phyloP scores from a whole-genome alignment of 2,329 filamentous ascomycete species.

The Sporothrix pseudoabietina region DNA sequence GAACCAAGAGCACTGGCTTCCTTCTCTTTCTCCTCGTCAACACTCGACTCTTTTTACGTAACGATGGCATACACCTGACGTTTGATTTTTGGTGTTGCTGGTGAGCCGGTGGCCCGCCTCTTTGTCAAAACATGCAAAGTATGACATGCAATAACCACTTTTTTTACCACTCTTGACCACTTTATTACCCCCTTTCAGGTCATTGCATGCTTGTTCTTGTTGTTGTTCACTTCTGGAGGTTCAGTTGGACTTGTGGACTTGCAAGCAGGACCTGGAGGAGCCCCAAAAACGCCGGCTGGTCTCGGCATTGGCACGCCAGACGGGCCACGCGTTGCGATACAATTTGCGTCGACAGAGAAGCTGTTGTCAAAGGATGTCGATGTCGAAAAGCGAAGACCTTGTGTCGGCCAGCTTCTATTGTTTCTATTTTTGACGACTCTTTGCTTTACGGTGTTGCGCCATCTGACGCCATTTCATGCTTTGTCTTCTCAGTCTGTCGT shows the following conservation, averaged over 20 bases:
- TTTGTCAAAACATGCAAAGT: constrained; percentile 27
- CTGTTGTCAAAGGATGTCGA: background rate
- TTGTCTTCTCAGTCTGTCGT: background rate
- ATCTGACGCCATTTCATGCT: constrained; percentile 28
- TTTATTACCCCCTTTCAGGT: background rate
- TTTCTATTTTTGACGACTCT: background rate
- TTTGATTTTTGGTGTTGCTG: background rate
- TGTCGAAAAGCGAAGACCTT: background rate
- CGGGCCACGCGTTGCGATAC: constrained; percentile 21
- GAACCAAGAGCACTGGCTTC: background rate
- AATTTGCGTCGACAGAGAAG: background rate
- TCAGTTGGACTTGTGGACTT: background rate
- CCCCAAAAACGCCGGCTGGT: background rate
- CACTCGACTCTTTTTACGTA: constrained; percentile 20
- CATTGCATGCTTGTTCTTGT: background rate
- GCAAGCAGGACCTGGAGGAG: no score
- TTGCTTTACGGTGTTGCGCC: constrained; percentile 11
- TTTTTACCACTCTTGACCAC: background rate
- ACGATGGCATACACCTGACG: constrained; percentile 23
- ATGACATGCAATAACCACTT: constrained; percentile 25
- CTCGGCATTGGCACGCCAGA: constrained; percentile 25
- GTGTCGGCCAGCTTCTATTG: background rate
- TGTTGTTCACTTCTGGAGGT: background rate
- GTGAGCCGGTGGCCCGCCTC: constrained; percentile 5
- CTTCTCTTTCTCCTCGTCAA: background rate